phyloP scores from a whole-genome alignment of 106 monocot species.

The Dendrobium officinale region DNA sequence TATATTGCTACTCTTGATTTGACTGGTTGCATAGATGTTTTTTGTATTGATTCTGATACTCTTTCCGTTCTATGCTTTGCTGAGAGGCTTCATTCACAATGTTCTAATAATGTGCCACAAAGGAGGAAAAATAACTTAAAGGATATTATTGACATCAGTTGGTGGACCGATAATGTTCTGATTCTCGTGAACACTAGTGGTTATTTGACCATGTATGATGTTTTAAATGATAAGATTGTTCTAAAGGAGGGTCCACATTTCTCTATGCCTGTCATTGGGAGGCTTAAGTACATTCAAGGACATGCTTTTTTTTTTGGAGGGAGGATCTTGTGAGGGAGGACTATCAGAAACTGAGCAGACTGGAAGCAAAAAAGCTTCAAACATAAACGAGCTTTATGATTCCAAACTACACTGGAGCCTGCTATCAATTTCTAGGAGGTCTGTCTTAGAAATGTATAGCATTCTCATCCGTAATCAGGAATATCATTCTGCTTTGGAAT shows the following conservation, averaged over 20 bases:
- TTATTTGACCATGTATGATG: slow-evolving; percentile 53
- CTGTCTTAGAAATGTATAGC: slow-evolving; percentile 67
- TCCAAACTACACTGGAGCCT: slow-evolving; percentile 49
- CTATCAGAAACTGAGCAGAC: slow-evolving; percentile 12
- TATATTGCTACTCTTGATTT: slow-evolving; percentile 61
- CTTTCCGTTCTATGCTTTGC: slow-evolving; percentile 42
- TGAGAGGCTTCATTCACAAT: slow-evolving; percentile 1
- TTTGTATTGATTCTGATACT: slow-evolving; percentile 31
- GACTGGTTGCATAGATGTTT: slow-evolving; percentile 48
- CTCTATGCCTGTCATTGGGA: slow-evolving; percentile 43
- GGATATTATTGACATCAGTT: slow-evolving; percentile 53
- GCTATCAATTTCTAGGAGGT: slow-evolving; percentile 51
- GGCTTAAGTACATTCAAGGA: slow-evolving; percentile 31
- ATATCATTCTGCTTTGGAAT: slow-evolving; percentile 59
- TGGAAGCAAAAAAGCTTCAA: slow-evolving; percentile 4
- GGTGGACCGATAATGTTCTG: slow-evolving; percentile 78
- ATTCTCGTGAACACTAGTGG: slow-evolving; percentile 42
- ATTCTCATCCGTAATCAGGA: slow-evolving; percentile 45
- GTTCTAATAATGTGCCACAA: slow-evolving; percentile 4
- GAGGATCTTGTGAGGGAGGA: slow-evolving; percentile 13
- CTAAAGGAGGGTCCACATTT: slow-evolving; percentile 35
- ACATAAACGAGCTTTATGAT: slow-evolving; percentile 12
- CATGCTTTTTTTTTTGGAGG: slow-evolving; percentile 60
- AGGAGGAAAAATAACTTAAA: slow-evolving; percentile 21
- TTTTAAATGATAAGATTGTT: slow-evolving; percentile 25